A percentile compares a stretch with the other conserved stretches of the same genome.
These are phyloP conservation scores for Colletotrichum sp. DNA, from an alignment of 2,329 filamentous ascomycete genomes.

Conservation along the genomic window DNA sequence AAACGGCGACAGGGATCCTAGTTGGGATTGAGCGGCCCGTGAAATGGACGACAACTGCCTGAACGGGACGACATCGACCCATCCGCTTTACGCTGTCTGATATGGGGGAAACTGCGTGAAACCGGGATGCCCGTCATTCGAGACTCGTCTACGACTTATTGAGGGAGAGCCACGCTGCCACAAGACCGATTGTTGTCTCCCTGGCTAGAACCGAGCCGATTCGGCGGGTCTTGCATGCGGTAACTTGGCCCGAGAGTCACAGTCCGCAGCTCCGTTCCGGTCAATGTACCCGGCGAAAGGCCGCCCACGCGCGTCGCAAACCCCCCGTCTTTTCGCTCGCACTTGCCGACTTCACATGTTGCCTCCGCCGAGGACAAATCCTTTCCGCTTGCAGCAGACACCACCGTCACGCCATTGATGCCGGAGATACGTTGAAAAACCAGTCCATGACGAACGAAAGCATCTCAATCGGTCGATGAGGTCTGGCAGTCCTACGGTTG, in stretches of 20 bases:
- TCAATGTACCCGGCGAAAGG: neutral
- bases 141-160: neutral
- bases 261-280: slow-evolving; percentile 14
- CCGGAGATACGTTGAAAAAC: neutral
- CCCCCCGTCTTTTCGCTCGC: neutral
- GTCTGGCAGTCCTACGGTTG: neutral
- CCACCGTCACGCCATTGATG: neutral
- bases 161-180: neutral
- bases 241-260: slow-evolving; percentile 14
- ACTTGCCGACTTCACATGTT: neutral
- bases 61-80: neutral
- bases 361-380: neutral
- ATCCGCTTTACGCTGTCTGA: neutral
- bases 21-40: slow-evolving; percentile 3
- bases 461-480: neutral
- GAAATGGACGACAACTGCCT: neutral
- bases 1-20: slow-evolving; percentile 3
- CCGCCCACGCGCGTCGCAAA: neutral
- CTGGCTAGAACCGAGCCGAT: neutral
- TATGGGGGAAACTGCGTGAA: neutral
- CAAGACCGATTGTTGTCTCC: neutral
- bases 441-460: neutral
- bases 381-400: neutral
- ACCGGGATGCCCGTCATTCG: neutral
- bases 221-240: slow-evolving; percentile 8